Conservation (phyloP, 768 basidiomycete species). For the Xanthoconium stramineum region DNA sequence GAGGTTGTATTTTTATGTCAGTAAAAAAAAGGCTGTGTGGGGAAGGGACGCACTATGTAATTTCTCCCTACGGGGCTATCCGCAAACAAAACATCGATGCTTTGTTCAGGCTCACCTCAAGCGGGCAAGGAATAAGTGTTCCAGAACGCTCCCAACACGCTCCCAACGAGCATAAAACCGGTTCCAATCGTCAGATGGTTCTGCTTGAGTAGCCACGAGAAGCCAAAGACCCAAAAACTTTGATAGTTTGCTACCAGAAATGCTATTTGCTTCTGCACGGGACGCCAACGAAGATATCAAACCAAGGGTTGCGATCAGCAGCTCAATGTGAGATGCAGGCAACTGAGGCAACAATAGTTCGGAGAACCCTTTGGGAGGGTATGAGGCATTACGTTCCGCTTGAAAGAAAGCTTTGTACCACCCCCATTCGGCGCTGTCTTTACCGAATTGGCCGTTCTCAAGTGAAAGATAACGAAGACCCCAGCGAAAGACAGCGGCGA, state of each 20-base stretch:
- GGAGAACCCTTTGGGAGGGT: constrained; percentile 62
- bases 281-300: constrained; percentile 68
- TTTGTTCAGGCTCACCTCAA: constrained; percentile 50
- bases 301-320: constrained; percentile 56
- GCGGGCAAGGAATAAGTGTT: constrained; percentile 71
- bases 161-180: constrained; percentile 77
- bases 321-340: constrained; percentile 53
- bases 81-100: neutral
- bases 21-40: neutral
- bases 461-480: constrained; percentile 70
- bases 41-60: constrained; percentile 31
- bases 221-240: constrained; percentile 76
- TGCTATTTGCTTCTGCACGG: constrained; percentile 67
- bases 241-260: constrained; percentile 74
- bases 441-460: constrained; percentile 58
- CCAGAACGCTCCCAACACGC: constrained; percentile 63
- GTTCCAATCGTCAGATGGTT: constrained; percentile 55
- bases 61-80: constrained; percentile 48
- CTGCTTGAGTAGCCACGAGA: constrained; percentile 45
- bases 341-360: constrained; percentile 57
- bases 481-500: constrained; percentile 81
- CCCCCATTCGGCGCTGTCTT: constrained; percentile 45
- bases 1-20: constrained; percentile 37
- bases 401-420: constrained; percentile 70
- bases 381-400: constrained; percentile 55